Evolutionary conservation across 1,284 basidiomycete species (phyloP), one percentile per base, ranked within the genome.

Genomic region (Rhodotorula sp.): DNA sequence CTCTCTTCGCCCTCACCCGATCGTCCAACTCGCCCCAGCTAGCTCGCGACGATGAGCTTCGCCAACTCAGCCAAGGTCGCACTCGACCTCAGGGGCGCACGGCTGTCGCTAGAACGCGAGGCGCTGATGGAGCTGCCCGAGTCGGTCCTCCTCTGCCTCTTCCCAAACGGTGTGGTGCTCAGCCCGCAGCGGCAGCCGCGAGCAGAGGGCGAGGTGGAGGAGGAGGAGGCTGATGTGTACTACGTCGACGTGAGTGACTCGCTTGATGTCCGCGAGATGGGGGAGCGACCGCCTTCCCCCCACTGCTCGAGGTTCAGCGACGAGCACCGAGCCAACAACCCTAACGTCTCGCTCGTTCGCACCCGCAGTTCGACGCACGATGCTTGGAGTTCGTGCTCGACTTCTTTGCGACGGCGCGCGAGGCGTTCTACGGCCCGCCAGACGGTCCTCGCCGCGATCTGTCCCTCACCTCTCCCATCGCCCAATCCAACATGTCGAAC

Each of bases 41-140:
- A n/a, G 26, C 60, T 34, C 31, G 15, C 28, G 9, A 24, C n/a
- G 26, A 71, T 67, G 65, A 64, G 61, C 4, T 64, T 71, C 37
- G 62, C 59, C 37, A 54, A 58, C 34, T 61, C 62, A 18, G 64
- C 65, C 31, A 75, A 71, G 57, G 76, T 99, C 75, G 87, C 91
- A 67, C 88, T 99, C 76, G 95, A 98, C 81, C 85, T 99, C 60
- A 88, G 95, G 73, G 94, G 94, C 69, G 86, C 84, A 75, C 88
- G 93, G 75, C 96, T 98, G 83, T 89, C 91, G 67, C 93, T 99
- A 66, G 96, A 99, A 83, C 86, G 96, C 76, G 95, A 98, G 82
- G 94, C 91, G 44, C 90, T 99, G 80, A 97, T 99, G 94, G 94
- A 95, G 80, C 84, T 99, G 44, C 95, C 95, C 13, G 95, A 99